phyloP scores from a whole-genome alignment of 2,329 filamentous ascomycete genomes.

The Xylaria arbuscula region DNA sequence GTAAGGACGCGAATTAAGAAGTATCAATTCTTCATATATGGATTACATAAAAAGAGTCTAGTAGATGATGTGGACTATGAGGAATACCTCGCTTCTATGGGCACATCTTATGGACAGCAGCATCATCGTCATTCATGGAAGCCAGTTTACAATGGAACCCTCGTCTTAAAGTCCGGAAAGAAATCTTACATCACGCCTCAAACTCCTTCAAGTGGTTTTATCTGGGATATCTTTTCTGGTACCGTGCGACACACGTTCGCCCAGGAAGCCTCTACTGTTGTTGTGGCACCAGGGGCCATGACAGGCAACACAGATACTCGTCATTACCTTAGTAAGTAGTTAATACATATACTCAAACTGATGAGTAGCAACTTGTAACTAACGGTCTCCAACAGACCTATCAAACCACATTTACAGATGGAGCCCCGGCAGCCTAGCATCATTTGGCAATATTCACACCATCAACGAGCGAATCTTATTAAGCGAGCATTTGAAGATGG shows the following conservation, averaged over 20 bases:
- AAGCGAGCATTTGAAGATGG: constrained; percentile 13
- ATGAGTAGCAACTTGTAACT: neutral
- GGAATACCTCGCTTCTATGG: neutral
- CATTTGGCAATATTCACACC: constrained; percentile 22
- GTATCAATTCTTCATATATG: too few relatives aligned
- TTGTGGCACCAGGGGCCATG: constrained; percentile 19
- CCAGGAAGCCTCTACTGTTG: neutral
- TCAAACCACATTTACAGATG: constrained; percentile 24
- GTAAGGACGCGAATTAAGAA: too few relatives aligned
- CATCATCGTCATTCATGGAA: constrained; percentile 2
- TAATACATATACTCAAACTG: neutral
- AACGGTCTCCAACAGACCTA: neutral
- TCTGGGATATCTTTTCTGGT: constrained; percentile 22
- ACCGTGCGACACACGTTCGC: constrained; percentile 19
- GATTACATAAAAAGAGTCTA: neutral
- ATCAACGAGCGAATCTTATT: constrained; percentile 21
- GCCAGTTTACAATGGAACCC: constrained; percentile 15
- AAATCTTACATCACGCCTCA: constrained; percentile 21
- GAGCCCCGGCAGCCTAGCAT: constrained; percentile 12
- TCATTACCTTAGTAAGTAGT: constrained; percentile 22
- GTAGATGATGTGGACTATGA: constrained; percentile 18
- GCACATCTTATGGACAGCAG: neutral
- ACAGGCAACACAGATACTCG: constrained; percentile 20
- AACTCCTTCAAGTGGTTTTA: constrained; percentile 3
- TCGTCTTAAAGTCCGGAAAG: neutral